Conservation (phyloP, 768 basidiomycete species). For the Tylopilus felleus region DNA sequence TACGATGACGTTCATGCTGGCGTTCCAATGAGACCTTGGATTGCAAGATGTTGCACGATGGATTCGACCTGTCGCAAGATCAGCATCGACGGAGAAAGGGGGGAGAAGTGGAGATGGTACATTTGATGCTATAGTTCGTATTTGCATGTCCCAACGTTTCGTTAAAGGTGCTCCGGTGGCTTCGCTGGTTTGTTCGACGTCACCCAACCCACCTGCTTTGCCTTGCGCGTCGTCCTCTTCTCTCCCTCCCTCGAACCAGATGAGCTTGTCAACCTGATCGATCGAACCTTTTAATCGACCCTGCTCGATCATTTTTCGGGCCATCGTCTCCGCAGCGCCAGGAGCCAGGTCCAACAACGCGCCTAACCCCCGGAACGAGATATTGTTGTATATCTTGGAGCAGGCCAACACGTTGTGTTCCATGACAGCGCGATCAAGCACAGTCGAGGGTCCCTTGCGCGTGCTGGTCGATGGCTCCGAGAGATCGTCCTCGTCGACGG, state of each 20-base stretch:
- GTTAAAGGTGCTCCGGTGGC: slow-evolving; percentile 89
- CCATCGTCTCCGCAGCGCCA: slow-evolving; percentile 95
- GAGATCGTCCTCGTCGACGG: slow-evolving; percentile 54
- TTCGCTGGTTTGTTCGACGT: slow-evolving; percentile 79
- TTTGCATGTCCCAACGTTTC: slow-evolving; percentile 95
- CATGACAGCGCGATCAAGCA: slow-evolving; percentile 96
- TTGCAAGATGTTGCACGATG: slow-evolving; percentile 78
- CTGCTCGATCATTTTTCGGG: slow-evolving; percentile 98
- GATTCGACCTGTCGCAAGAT: slow-evolving; percentile 62
- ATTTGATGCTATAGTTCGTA: slow-evolving; percentile 82
- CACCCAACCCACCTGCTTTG: slow-evolving; percentile 90
- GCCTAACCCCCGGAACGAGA: slow-evolving; percentile 93
- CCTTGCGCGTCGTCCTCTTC: slow-evolving; percentile 94
- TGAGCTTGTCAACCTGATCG: slow-evolving; percentile 92
- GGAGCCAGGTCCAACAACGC: slow-evolving; percentile 85
- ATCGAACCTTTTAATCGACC: slow-evolving; percentile 89
- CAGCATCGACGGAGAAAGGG: not conserved
- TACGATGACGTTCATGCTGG: slow-evolving; percentile 18
- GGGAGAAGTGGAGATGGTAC: slow-evolving; percentile 40
- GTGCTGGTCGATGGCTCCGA: slow-evolving; percentile 61
- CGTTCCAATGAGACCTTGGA: slow-evolving; percentile 59
- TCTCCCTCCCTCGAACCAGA: slow-evolving; percentile 84
- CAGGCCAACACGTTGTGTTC: slow-evolving; percentile 97
- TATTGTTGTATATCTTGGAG: slow-evolving; percentile 96
- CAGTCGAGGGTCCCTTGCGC: slow-evolving; percentile 89